Evolutionary conservation across 2,329 filamentous ascomycete species (phyloP), one percentile per base, ranked within the genome.

Genomic region (Pseudopyricularia javanii): DNA sequence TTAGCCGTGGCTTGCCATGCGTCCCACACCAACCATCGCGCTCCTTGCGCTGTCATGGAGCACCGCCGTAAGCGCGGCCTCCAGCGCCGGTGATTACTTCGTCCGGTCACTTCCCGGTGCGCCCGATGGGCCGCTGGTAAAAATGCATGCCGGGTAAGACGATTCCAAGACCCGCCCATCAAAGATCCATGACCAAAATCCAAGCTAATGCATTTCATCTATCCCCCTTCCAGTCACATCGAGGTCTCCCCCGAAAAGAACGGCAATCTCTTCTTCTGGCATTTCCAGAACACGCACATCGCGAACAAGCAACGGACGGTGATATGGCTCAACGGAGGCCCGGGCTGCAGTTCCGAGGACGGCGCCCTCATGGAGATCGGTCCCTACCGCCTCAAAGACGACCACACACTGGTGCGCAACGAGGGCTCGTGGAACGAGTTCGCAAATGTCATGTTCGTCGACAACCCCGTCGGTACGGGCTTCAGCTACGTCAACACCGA

Each of bases 381-480:
- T 0, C 93, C 93, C 2, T 98, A 96, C 67, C 78, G 93, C 58
- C 72, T 98, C 54, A 85, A 86, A 63, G 79, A 91, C 59, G 79
- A 86, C 69, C 77, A 69, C 75, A 84, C 62, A 4, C 72, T 98
- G 54, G 74, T 74, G 54, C 83, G 88, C 66, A 96, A 96, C 66
- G 85, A 94, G 53, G 93, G 93, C n/a, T 91, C 90, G 1, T 98
- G 94, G 94, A 86, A 95, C 68, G 91, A 98, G 71, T 98, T 97
- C 63, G 89, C 93, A 58, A 98, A 98, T 63, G 69, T 98, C 51
- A 80, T 98, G 55, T 98, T 98, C 64, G 88, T 98, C 55, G 93
- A 98, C 64, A 94, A 97, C 64, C 93, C 93, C 0, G 91, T 97
- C 34, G 94, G 93, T 12, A 96, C 91, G 1, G 93, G 93, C 3